Evolutionary conservation across 306 rosid genomes (phyloP).

Genomic region (Dalbergia cultrata): DNA sequence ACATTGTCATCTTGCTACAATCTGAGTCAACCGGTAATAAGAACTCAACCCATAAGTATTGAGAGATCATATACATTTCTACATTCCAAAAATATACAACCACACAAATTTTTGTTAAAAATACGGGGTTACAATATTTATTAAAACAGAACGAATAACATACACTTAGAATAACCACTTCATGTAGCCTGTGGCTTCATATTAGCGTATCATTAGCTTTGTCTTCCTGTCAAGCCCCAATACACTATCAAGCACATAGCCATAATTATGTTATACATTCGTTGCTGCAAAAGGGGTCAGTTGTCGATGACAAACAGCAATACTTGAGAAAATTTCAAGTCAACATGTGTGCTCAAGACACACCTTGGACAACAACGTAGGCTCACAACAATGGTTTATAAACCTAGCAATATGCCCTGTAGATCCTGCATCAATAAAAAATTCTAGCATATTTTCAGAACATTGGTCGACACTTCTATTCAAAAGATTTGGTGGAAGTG

Average conservation of each 20-base stretch:
- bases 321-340: slow-evolving; percentile 81
- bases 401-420: slow-evolving; percentile 89
- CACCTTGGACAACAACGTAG: slow-evolving; percentile 93
- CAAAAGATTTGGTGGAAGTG: slow-evolving; percentile 52
- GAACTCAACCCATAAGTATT: neutral
- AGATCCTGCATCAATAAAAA: slow-evolving; percentile 88
- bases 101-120: neutral
- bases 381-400: slow-evolving; percentile 95
- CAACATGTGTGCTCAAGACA: slow-evolving; percentile 86
- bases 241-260: slow-evolving; percentile 91
- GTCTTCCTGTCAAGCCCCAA: slow-evolving; percentile 77
- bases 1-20: neutral
- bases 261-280: slow-evolving; percentile 94
- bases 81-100: neutral
- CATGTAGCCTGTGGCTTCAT: slow-evolving; percentile 89
- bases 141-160: neutral
- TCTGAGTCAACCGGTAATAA: slow-evolving; percentile 1
- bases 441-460: slow-evolving; percentile 77
- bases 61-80: neutral
- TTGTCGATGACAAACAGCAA: slow-evolving; percentile 95
- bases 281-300: slow-evolving; percentile 90
- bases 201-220: slow-evolving; percentile 79
- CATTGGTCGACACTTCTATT: slow-evolving; percentile 65
- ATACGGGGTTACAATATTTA: neutral
- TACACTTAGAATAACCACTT: slow-evolving; percentile 68